phyloP scores from a whole-genome alignment of 2,329 filamentous ascomycete genomes.

The Ophiosphaerella korrae region DNA sequence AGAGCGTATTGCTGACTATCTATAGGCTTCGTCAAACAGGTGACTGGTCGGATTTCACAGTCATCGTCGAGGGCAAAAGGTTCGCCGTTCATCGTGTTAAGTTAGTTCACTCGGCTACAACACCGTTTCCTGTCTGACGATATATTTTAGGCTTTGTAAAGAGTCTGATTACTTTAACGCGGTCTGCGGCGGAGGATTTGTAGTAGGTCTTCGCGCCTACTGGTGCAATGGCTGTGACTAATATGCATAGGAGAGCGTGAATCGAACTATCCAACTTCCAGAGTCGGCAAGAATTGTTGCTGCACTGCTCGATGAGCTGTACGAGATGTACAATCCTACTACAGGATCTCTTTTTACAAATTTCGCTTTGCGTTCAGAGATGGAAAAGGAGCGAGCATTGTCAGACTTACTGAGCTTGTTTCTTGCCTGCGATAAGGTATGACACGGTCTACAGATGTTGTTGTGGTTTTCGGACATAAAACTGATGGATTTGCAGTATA shows the following conservation, averaged over 20 bases:
- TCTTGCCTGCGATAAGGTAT: conserved; percentile 29
- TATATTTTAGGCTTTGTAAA: conserved; percentile 14
- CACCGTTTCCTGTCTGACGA: background rate
- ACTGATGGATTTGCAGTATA: conserved; percentile 22
- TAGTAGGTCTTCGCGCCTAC: conserved; percentile 3
- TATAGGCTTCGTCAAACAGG: conserved; percentile 19
- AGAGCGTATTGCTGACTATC: background rate
- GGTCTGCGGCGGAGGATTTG: conserved; percentile 21
- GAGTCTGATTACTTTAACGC: conserved; percentile 25
- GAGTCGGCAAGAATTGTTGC: conserved; percentile 17
- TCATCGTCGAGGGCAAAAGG: conserved; percentile 14
- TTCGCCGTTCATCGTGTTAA: conserved; percentile 27
- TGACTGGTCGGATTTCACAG: conserved; percentile 26
- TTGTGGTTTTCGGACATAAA: background rate
- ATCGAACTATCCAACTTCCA: conserved; percentile 13
- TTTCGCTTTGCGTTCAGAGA: conserved; percentile 16
- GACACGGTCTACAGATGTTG: background rate
- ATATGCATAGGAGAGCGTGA: conserved; percentile 15
- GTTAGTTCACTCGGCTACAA: conserved; percentile 9
- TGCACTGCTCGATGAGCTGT: conserved; percentile 24
- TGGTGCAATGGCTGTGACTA: background rate
- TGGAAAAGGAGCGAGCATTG: conserved; percentile 20
- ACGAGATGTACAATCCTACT: conserved; percentile 17
- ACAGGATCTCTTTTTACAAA: conserved; percentile 27
- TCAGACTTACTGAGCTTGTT: conserved; percentile 19